Conservation (phyloP, 306 rosid species). For the Fragaria iinumae region DNA sequence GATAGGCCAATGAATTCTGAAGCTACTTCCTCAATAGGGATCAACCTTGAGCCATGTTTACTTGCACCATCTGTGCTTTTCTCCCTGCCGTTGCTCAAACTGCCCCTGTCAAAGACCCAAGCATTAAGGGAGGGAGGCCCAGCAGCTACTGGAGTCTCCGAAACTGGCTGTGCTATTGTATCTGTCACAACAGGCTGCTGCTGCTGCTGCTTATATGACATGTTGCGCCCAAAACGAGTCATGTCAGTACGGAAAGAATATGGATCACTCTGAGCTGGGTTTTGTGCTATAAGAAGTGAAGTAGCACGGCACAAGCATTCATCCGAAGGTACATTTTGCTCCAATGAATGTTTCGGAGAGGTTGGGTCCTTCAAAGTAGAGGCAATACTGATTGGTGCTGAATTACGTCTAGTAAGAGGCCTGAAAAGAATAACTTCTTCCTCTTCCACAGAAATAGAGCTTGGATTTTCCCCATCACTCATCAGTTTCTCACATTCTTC, state of each 20-base stretch:
- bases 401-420: slow-evolving; percentile 78
- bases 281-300: slow-evolving; percentile 82
- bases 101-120: slow-evolving; percentile 72
- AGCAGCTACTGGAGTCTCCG: slow-evolving; percentile 50
- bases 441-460: slow-evolving; percentile 48
- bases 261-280: slow-evolving; percentile 44
- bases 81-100: slow-evolving; percentile 42
- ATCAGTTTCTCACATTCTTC: slow-evolving; percentile 30
- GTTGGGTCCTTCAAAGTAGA: slow-evolving; percentile 24
- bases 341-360: slow-evolving; percentile 45
- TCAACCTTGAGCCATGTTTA: slow-evolving; percentile 49
- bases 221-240: slow-evolving; percentile 35
- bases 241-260: slow-evolving; percentile 47
- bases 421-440: slow-evolving; percentile 95
- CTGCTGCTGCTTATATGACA: slow-evolving; percentile 46
- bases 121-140: slow-evolving; percentile 95
- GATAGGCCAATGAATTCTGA: slow-evolving; percentile 45
- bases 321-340: slow-evolving; percentile 44
- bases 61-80: slow-evolving; percentile 34
- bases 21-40: slow-evolving; percentile 62
- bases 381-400: slow-evolving; percentile 61
- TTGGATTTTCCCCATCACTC: slow-evolving; percentile 22
- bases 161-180: slow-evolving; percentile 29
- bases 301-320: slow-evolving; percentile 87
- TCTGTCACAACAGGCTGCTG: slow-evolving; percentile 44